These are phyloP conservation scores for Teratosphaeria zuluensis DNA, from an alignment of 2,329 filamentous ascomycete genomes.

Conservation along the genomic window DNA sequence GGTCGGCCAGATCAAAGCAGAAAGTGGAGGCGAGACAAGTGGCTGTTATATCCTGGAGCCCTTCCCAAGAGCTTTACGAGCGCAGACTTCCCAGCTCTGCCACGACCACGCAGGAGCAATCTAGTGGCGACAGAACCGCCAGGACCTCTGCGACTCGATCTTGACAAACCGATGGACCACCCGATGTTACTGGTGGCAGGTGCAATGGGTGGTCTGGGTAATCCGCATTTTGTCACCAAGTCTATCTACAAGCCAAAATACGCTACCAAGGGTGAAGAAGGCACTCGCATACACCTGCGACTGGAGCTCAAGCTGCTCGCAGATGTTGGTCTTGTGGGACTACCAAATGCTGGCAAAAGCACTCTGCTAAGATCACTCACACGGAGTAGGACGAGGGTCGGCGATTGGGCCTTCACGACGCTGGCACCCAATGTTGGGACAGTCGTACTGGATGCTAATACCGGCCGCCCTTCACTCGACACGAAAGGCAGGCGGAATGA, in stretches of 20 bases:
- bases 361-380: conserved; percentile 80
- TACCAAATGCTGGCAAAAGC: conserved; percentile 94
- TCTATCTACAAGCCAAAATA: conserved; percentile 70
- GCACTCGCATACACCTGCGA: conserved; percentile 68
- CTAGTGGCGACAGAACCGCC: conserved; percentile 59
- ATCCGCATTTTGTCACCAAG: conserved; percentile 80
- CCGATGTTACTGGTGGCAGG: conserved; percentile 82
- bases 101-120: conserved; percentile 46
- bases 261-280: conserved; percentile 75
- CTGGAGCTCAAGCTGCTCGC: conserved; percentile 91
- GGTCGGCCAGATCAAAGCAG: conserved; percentile 31
- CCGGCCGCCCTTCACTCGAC: conserved; percentile 56
- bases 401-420: conserved; percentile 95
- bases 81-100: conserved; percentile 48
- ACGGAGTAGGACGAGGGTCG: conserved; percentile 79
- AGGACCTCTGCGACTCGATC: conserved; percentile 54
- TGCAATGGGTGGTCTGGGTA: conserved; percentile 81
- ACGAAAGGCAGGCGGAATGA: conserved; percentile 38
- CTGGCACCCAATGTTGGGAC: conserved; percentile 92
- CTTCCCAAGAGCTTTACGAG: conserved; percentile 58
- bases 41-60: conserved; percentile 76
- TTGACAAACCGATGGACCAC: conserved; percentile 61
- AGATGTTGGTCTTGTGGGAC: conserved; percentile 85
- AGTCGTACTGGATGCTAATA: conserved; percentile 80
- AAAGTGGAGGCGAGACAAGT: conserved; percentile 54